Evolutionary conservation across 257 asterid species (phyloP).

Genomic region (Solanum gandarillasii): DNA sequence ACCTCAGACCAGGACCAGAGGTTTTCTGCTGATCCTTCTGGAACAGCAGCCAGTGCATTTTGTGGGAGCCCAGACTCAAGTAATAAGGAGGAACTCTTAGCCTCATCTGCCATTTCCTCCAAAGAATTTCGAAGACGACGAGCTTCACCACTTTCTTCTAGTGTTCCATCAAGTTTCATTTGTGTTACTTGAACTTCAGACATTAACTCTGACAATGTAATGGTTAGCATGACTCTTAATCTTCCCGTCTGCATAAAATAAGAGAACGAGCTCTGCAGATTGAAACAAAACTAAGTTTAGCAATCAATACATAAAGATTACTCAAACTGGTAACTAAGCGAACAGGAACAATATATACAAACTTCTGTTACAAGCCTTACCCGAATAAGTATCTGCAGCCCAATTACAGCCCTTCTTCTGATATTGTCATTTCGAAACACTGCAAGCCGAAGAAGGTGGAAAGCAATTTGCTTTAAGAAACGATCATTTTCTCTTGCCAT

Average conservation of each 20-base stretch:
- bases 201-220: conserved; percentile 95
- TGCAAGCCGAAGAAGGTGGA: conserved; percentile 94
- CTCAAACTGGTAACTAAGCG: background rate
- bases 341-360: background rate
- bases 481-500: conserved; percentile 99
- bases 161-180: conserved; percentile 85
- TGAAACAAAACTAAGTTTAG: conserved; percentile 9
- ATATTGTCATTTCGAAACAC: conserved; percentile 82
- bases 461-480: conserved; percentile 88
- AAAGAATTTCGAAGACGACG: conserved; percentile 79
- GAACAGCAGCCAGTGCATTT: conserved; percentile 39
- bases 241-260: conserved; percentile 74
- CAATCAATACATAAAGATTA: background rate
- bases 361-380: conserved; percentile 23
- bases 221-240: conserved; percentile 84
- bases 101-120: conserved; percentile 82
- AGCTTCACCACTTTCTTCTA: conserved; percentile 95
- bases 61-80: conserved; percentile 74
- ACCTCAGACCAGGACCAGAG: conserved; percentile 82
- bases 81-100: conserved; percentile 40
- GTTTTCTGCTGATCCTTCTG: conserved; percentile 41
- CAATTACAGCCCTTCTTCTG: conserved; percentile 84
- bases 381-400: conserved; percentile 93
- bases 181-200: conserved; percentile 98
- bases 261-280: conserved; percentile 79